Evolutionary conservation across 2,329 filamentous ascomycete species (phyloP).

Genomic region (Aspergillus terreus): DNA sequence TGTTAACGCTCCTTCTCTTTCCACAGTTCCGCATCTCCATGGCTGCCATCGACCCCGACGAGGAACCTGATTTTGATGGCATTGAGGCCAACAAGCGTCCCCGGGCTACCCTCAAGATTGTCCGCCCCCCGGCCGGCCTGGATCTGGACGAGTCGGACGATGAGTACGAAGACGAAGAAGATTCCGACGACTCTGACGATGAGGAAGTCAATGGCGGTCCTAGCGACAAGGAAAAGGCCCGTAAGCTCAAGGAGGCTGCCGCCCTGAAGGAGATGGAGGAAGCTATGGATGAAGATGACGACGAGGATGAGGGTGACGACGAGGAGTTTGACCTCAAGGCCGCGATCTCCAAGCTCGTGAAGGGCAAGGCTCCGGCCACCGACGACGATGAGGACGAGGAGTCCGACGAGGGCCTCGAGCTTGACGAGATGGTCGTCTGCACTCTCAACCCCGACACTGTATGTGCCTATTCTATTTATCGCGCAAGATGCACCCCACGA

Average conservation of each 20-base stretch:
- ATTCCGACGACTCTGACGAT: conserved; percentile 54
- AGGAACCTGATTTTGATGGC: conserved; percentile 63
- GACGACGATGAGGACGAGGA: conserved; percentile 60
- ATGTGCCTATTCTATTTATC: conserved; percentile 35
- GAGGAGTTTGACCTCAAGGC: conserved; percentile 53
- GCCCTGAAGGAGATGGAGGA: conserved; percentile 74
- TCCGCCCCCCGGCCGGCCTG: conserved; percentile 64
- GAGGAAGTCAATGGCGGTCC: conserved; percentile 85
- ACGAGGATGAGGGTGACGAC: conserved; percentile 61
- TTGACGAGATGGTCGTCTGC: conserved; percentile 92
- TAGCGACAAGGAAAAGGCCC: conserved; percentile 84
- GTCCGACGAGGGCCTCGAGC: conserved; percentile 55
- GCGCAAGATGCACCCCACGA: conserved; percentile 1
- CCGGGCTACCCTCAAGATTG: conserved; percentile 85
- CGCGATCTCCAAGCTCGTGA: conserved; percentile 54
- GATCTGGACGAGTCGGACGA: conserved; percentile 59
- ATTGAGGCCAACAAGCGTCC: conserved; percentile 60
- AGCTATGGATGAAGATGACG: conserved; percentile 54
- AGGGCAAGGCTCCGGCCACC: conserved; percentile 68
- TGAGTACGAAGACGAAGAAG: conserved; percentile 45
- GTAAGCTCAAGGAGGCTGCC: conserved; percentile 77
- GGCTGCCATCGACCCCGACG: conserved; percentile 92
- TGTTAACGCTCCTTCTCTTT: conserved; percentile 2
- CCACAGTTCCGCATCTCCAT: conserved; percentile 91
- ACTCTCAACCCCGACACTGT: conserved; percentile 92